A percentile compares a stretch with the other conserved stretches of the same genome.
Conservation (phyloP, 257 asterid genomes). For the Mitragyna speciosa region DNA sequence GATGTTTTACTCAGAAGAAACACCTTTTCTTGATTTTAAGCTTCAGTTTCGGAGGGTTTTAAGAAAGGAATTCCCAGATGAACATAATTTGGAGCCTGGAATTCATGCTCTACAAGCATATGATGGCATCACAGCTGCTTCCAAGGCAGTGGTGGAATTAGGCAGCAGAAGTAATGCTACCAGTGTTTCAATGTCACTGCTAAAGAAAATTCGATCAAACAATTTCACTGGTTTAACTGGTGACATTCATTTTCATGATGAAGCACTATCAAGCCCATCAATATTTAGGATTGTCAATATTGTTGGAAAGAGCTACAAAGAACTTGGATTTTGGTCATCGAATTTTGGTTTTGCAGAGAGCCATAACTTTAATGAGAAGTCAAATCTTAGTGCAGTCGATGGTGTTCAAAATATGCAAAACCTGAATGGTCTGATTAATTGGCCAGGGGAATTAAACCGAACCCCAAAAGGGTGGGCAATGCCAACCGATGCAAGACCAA, state of each 20-base stretch:
- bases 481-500: slow-evolving; percentile 36
- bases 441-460: slow-evolving; percentile 46
- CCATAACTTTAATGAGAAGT: slow-evolving; percentile 7
- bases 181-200: slow-evolving; percentile 20
- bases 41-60: slow-evolving; percentile 23
- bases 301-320: slow-evolving; percentile 35
- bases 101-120: slow-evolving; percentile 44
- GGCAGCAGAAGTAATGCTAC: background rate
- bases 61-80: slow-evolving; percentile 29
- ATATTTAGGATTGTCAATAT: slow-evolving; percentile 35
- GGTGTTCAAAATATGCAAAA: slow-evolving; percentile 9
- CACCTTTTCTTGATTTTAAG: slow-evolving; percentile 26
- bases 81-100: slow-evolving; percentile 32
- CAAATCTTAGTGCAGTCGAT: background rate
- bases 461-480: slow-evolving; percentile 48
- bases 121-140: slow-evolving; percentile 37
- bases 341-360: slow-evolving; percentile 23
- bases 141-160: slow-evolving; percentile 15
- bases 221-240: slow-evolving; percentile 46
- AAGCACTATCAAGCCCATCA: slow-evolving; percentile 18
- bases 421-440: slow-evolving; percentile 19
- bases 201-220: slow-evolving; percentile 23
- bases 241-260: slow-evolving; percentile 20
- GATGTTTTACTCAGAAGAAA: slow-evolving; percentile 22
- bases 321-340: slow-evolving; percentile 41